These are phyloP conservation scores for Parmelia sp. DNA, from an alignment of 495 filamentous ascomycete genomes.

Conservation along the genomic window DNA sequence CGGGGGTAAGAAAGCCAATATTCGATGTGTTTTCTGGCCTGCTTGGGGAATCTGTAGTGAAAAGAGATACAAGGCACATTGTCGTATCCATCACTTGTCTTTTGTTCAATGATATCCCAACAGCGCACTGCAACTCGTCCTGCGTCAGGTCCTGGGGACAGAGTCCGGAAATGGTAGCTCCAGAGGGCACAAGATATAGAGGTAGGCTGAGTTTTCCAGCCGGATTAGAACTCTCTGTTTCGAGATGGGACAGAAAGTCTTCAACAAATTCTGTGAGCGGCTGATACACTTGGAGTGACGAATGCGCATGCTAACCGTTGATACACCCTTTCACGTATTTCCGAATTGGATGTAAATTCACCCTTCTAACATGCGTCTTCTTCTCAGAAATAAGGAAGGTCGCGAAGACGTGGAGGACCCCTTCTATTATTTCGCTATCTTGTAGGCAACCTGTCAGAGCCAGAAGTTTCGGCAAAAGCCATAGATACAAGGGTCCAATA, in stretches of 20 bases:
- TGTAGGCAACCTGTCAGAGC: conserved; percentile 43
- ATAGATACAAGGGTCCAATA: conserved; percentile 63
- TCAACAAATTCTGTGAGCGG: conserved; percentile 23
- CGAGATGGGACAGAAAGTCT: conserved; percentile 19
- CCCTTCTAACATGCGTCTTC: conserved; percentile 19
- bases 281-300: conserved; percentile 16
- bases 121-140: conserved; percentile 6
- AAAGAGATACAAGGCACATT: conserved; percentile 2
- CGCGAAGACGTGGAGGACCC: conserved; percentile 9
- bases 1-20: background rate
- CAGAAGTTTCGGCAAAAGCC: conserved; percentile 64
- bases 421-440: conserved; percentile 18
- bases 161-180: conserved; percentile 10
- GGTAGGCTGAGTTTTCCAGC: conserved; percentile 1
- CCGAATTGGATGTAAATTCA: conserved; percentile 22
- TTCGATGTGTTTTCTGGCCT: background rate
- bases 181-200: conserved; percentile 9
- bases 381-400: conserved; percentile 15
- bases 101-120: conserved; percentile 5
- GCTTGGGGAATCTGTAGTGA: background rate
- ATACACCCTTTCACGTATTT: conserved; percentile 19
- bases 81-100: background rate
- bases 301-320: conserved; percentile 18
- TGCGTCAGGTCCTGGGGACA: background rate
- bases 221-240: conserved; percentile 4